Evolutionary conservation across 1,284 basidiomycete species (phyloP).

Genomic region (Erythrobasidium hasegawianum): DNA sequence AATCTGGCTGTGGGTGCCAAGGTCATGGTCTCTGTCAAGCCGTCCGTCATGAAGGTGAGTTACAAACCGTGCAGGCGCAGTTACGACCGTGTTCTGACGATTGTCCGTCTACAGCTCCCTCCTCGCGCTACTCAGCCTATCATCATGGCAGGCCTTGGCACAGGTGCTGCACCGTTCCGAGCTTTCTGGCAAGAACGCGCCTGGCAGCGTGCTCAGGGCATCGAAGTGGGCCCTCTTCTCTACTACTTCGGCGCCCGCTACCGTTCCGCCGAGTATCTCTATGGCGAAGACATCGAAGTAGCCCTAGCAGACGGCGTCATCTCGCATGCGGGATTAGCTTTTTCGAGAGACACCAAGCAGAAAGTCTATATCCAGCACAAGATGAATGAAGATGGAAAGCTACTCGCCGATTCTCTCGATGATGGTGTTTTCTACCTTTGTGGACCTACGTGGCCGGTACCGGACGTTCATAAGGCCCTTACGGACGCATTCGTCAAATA

Average conservation of each 20-base stretch:
- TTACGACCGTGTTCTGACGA: neutral
- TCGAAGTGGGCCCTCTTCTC: conserved; percentile 81
- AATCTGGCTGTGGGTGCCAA: conserved; percentile 78
- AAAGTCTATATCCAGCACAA: conserved; percentile 99
- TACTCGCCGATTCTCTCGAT: conserved; percentile 67
- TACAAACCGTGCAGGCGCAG: neutral
- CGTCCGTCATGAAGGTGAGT: conserved; percentile 94
- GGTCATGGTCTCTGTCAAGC: conserved; percentile 96
- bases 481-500: conserved; percentile 71
- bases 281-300: conserved; percentile 62
- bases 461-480: conserved; percentile 91
- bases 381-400: conserved; percentile 83
- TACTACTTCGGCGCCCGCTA: conserved; percentile 99
- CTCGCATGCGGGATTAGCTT: conserved; percentile 85
- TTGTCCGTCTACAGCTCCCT: conserved; percentile 58
- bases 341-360: conserved; percentile 83
- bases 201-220: conserved; percentile 68
- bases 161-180: conserved; percentile 96
- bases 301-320: conserved; percentile 75
- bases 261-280: conserved; percentile 90
- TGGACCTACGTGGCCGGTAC: conserved; percentile 73
- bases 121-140: conserved; percentile 79
- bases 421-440: conserved; percentile 86
- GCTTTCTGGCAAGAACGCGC: conserved; percentile 96
- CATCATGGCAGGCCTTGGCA: conserved; percentile 98